Conservation (phyloP, 2,329 filamentous ascomycete species). For the Trichophyton equinum region DNA sequence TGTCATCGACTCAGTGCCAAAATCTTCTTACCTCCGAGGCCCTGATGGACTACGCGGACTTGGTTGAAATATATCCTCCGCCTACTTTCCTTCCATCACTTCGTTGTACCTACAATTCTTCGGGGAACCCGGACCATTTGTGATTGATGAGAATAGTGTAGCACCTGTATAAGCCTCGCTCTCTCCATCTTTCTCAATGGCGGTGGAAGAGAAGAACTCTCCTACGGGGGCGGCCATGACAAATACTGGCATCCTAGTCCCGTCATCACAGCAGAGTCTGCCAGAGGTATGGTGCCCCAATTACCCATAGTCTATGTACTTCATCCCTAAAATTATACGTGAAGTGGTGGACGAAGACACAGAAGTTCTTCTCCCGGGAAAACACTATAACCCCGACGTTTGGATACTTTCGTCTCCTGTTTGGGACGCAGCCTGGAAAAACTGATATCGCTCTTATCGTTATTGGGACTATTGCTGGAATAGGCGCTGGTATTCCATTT, state of each 20-base stretch:
- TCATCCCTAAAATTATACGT: neutral
- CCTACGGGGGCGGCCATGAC: neutral
- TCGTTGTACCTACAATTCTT: neutral
- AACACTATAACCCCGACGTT: slow-evolving; percentile 4
- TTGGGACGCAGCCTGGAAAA: slow-evolving; percentile 8
- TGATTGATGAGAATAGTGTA: neutral
- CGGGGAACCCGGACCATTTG: neutral
- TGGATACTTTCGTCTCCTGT: slow-evolving; percentile 9
- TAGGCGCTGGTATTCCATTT: slow-evolving; percentile 28
- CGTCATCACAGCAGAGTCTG: neutral
- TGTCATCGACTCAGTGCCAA: neutral
- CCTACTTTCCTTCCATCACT: neutral
- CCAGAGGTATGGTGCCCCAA: neutral
- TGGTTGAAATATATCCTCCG: neutral
- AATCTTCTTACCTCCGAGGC: neutral
- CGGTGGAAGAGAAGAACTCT: neutral
- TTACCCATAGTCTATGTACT: neutral
- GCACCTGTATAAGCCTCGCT: neutral
- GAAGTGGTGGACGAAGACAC: neutral
- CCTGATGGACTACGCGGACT: neutral
- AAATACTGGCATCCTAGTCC: neutral
- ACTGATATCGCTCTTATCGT: slow-evolving; percentile 20
- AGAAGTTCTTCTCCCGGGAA: neutral
- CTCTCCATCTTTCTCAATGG: neutral
- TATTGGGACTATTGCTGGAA: slow-evolving; percentile 21